Base-by-base conservation (phyloP, 768 basidiomycete genomes). In the Russula griseocarnosa region DNA sequence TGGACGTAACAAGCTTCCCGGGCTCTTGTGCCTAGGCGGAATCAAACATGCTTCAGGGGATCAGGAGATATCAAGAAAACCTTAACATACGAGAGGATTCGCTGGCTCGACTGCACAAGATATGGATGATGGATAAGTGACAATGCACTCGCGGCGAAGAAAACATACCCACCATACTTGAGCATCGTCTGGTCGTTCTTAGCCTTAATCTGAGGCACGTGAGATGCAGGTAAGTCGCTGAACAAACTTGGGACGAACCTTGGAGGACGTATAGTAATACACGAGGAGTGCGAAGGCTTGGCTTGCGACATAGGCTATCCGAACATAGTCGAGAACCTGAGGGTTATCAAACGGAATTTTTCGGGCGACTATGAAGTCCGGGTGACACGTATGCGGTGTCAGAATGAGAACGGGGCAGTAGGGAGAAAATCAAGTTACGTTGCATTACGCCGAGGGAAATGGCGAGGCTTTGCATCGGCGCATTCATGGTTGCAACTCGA, bases 161-260 rank as follows among this genome's bases (percentile, higher is more conserved):
- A 46, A 53, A 24, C n/a, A 7, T 22, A 82, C 83, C 60, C 49
- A 88, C 91, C 91, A 77, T 96, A 99, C 83, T 97, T 99, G 71
- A 99, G 80, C 30, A 96, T 92, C 1, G 93, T 93, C 74, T 88
- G 84, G 78, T 99, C 96, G 71, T 98, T 98, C 85, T 94, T 95
- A 71, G 83, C 77, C 82, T 92, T 95, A 76, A 98, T 86, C 92
- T 97, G 67, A 13, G 46, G 44, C 55, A 70, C 20, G 34, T 64
- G 44, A 57, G 56, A 30, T 9, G 44, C 50, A 18, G 34, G 20
- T 13, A 18, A n/a, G 13, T 44, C 13, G 16, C 2, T 30, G 16
- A 47, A 9, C 9, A 49, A 10, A 18, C n/a, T 28, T 11, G 7
- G 26, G 6, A 76, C 84, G 66, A 66, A 94, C 92, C 75, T 85